Evolutionary conservation across 2,329 filamentous ascomycete genomes (phyloP), one percentile per base, ranked within the genome.

Genomic region (Diaporthe citri): DNA sequence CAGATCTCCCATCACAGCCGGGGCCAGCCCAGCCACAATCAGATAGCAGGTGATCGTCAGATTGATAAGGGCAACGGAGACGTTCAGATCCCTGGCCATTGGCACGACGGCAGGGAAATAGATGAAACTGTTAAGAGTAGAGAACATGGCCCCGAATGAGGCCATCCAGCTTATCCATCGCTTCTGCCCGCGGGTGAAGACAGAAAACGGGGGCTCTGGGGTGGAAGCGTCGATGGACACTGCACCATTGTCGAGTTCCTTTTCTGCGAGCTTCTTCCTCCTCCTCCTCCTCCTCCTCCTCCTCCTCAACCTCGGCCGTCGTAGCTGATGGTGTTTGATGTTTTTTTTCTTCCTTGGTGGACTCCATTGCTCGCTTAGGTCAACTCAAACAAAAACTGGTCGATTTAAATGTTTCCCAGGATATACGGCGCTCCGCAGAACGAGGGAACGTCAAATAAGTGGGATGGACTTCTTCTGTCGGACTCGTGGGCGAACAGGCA

Each of bases 31-130:
- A 78, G 86, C 85, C 52, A 87, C 83, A 55, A 88, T 84, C 79
- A 86, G 81, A 60, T 85, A 86, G 1, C 83, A 82, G 1, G 85
- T 86, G 34, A 86, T 78, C 4, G 82, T 84, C n/a, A 85, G 72
- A 56, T 85, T 85, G 59, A 86, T 76, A 51, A 81, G 75, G 22
- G 76, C 74, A 13, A 79, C 64, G 20, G 74, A 76, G 3, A 79
- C 78, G 57, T 64, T 34, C 8, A 80, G 75, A 51, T 80, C 77
- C 6, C 56, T 46, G 6, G 79, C 77, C 4, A 81, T 57, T 7
- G 76, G 76, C 2, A 75, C 75, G 13, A 80, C 76, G 8, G 79
- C 79, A 1, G 79, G 79, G 64, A 78, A 80, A 74, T 79, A 82
- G 57, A 80, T 79, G 72, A 78, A 81, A 74, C 77, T 79, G 73